Conservation (phyloP, 495 filamentous ascomycete genomes). For the Platismatia glauca region DNA sequence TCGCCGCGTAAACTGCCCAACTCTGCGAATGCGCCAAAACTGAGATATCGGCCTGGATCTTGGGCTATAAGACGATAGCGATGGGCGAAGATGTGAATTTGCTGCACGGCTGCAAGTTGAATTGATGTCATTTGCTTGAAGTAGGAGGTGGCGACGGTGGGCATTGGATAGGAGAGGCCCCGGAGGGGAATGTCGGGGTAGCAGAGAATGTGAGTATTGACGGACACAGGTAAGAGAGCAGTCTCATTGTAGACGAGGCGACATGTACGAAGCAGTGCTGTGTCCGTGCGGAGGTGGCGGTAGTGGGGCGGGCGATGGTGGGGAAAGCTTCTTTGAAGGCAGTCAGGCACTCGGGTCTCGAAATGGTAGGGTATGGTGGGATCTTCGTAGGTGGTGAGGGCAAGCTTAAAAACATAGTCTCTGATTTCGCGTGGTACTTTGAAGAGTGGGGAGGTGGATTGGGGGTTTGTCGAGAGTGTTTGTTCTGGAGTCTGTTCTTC, state of each 20-base stretch:
- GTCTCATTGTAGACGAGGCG: background rate
- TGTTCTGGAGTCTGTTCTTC: too few relatives aligned
- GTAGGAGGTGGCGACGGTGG: background rate
- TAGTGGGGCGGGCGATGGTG: background rate
- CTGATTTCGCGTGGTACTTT: too few relatives aligned
- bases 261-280: background rate
- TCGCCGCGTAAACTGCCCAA: background rate
- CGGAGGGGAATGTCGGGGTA: background rate
- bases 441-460: too few relatives aligned
- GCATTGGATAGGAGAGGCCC: too few relatives aligned
- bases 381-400: background rate
- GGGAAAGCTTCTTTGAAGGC: background rate
- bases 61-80: background rate
- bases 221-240: background rate
- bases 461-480: too few relatives aligned
- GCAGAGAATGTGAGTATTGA: background rate
- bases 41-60: background rate
- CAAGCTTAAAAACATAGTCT: too few relatives aligned
- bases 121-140: background rate
- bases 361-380: background rate
- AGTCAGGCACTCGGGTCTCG: background rate
- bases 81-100: background rate
- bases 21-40: background rate
- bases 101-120: slow-evolving; percentile 4
- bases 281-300: background rate